phyloP scores from a whole-genome alignment of 2,329 filamentous ascomycete species.

The Stylonectria norvegica region DNA sequence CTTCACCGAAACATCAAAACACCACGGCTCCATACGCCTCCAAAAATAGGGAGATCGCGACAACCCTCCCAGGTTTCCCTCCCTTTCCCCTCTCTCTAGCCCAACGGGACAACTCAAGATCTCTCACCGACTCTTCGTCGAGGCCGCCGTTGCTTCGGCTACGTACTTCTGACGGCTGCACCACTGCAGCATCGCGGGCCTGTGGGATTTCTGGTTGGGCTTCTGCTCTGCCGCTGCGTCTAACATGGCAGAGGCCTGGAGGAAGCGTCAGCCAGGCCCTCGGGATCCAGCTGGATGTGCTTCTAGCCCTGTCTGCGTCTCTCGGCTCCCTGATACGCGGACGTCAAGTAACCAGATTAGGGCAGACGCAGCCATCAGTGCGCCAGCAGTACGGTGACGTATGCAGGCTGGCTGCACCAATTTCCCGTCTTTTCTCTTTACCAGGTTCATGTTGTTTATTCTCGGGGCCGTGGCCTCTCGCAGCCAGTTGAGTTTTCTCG shows the following conservation, averaged over 20 bases:
- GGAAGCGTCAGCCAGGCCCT: neutral
- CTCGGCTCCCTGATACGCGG: conserved; percentile 20
- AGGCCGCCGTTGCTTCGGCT: neutral
- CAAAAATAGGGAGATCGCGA: conserved; percentile 22
- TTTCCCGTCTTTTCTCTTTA: too few relatives aligned
- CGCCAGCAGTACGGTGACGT: conserved; percentile 21
- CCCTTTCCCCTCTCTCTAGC: conserved; percentile 13
- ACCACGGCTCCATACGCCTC: conserved; percentile 18
- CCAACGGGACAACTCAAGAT: conserved; percentile 18
- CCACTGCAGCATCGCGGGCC: neutral
- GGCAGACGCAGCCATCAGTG: conserved; percentile 13
- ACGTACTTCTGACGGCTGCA: too few relatives aligned
- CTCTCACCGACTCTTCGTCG: neutral
- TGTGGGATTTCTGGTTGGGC: neutral
- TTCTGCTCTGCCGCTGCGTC: neutral
- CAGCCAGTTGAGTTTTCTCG: too few relatives aligned
- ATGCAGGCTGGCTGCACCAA: conserved; percentile 16
- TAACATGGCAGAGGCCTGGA: neutral
- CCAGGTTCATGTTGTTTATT: too few relatives aligned
- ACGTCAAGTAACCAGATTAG: conserved; percentile 20
- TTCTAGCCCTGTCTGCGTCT: conserved; percentile 16
- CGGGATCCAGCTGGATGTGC: neutral
- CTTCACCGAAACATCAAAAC: conserved; percentile 18
- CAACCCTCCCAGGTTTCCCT: conserved; percentile 21
- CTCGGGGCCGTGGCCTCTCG: too few relatives aligned